Evolutionary conservation across 176 grass and related monocot species (phyloP).

Genomic region (Eremochloa ophiuroides): DNA sequence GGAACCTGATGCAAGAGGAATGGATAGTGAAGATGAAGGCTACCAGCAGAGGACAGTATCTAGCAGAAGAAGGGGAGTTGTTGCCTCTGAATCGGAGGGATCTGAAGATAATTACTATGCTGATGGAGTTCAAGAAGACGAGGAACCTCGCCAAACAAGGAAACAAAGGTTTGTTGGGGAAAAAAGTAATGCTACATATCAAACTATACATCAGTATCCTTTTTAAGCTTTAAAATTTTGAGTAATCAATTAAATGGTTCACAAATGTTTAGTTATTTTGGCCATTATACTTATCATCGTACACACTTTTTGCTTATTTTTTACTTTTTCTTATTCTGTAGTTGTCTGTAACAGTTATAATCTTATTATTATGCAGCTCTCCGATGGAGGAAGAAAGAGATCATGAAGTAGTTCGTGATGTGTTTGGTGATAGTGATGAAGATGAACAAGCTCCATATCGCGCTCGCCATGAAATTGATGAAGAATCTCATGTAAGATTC

Average conservation of each 20-base stretch:
- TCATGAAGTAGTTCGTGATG: conserved; percentile 78
- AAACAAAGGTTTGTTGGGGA: conserved; percentile 53
- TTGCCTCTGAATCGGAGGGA: conserved; percentile 77
- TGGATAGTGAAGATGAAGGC: conserved; percentile 71
- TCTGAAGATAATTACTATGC: conserved; percentile 80
- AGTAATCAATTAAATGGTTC: neutral
- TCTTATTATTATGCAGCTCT: conserved; percentile 38
- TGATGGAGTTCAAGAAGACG: conserved; percentile 51
- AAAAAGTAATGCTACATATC: conserved; percentile 2
- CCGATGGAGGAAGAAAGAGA: conserved; percentile 55
- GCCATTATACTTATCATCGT: neutral
- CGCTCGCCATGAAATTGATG: conserved; percentile 55
- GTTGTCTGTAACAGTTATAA: conserved; percentile 3
- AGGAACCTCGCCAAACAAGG: conserved; percentile 38
- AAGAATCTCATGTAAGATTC: conserved; percentile 79
- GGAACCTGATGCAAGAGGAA: conserved; percentile 52
- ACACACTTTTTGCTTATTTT: conserved; percentile 5
- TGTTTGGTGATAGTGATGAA: conserved; percentile 97
- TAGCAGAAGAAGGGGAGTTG: conserved; percentile 73
- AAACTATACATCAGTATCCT: conserved; percentile 12
- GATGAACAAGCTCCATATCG: conserved; percentile 72
- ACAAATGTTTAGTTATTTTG: conserved; percentile 17
- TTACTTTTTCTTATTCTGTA: neutral
- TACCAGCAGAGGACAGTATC: conserved; percentile 62
- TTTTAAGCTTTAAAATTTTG: neutral